A percentile compares a stretch with the other conserved stretches of the same genome.
These are phyloP conservation scores for Gossypium aridum DNA, from an alignment of 441 rosid species.

Conservation along the genomic window DNA sequence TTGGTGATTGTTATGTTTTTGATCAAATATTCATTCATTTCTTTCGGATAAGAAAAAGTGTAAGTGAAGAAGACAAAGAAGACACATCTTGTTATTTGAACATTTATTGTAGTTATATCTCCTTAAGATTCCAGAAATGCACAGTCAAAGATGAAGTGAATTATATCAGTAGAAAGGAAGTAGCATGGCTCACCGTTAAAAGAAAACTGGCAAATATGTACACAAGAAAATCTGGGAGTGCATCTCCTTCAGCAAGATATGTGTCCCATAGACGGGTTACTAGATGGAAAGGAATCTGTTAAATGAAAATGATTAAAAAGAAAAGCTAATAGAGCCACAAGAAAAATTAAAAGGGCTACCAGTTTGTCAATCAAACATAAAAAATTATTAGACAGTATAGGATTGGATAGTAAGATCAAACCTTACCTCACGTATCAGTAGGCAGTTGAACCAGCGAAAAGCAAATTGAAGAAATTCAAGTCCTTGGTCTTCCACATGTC, in stretches of 20 bases:
- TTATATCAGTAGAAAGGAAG: background rate
- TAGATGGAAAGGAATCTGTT: conserved; percentile 79
- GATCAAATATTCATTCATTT: background rate
- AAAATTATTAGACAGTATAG: background rate
- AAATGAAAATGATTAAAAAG: conserved; percentile 15
- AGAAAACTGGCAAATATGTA: conserved; percentile 95
- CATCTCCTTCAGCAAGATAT: conserved; percentile 97
- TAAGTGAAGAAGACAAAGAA: background rate
- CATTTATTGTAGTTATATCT: background rate
- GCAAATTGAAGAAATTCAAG: conserved; percentile 98
- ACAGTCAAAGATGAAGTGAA: conserved; percentile 4
- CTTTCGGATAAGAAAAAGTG: background rate
- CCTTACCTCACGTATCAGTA: conserved; percentile 95
- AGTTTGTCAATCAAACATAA: background rate
- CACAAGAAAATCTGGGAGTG: conserved; percentile 93
- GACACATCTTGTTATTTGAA: background rate
- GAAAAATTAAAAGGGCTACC: background rate
- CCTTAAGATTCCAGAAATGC: background rate
- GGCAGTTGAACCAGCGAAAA: conserved; percentile 98
- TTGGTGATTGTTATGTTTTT: background rate
- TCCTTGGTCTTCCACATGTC: conserved; percentile 96
- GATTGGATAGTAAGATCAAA: conserved; percentile 23
- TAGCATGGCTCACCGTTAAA: conserved; percentile 53
- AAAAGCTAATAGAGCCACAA: background rate
- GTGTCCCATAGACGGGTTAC: conserved; percentile 97